phyloP scores from a whole-genome alignment of 495 filamentous ascomycete species.

The Lasiosphaeriaceae sp. region DNA sequence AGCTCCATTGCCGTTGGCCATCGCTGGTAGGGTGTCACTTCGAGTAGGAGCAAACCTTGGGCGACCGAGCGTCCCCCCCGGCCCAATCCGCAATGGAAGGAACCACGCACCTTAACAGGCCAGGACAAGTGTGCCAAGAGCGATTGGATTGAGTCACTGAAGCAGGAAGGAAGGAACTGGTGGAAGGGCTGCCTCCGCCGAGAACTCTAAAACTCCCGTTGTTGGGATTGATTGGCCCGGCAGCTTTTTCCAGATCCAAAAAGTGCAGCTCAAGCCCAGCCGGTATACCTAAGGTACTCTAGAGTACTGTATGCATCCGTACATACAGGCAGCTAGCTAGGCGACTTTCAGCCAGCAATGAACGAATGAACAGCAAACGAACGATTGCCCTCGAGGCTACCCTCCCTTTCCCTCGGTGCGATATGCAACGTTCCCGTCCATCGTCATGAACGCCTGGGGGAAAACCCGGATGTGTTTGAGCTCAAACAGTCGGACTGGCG shows the following conservation, averaged over 20 bases:
- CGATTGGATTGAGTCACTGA: too few relatives aligned
- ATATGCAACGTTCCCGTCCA: neutral
- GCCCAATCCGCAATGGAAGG: neutral
- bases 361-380: too few relatives aligned
- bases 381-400: too few relatives aligned
- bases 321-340: neutral
- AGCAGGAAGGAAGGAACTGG: neutral
- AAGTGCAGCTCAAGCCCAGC: too few relatives aligned
- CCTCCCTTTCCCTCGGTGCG: neutral
- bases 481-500: conserved; percentile 1
- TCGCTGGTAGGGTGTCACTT: neutral
- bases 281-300: too few relatives aligned
- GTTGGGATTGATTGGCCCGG: neutral
- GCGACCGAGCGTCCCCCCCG: neutral
- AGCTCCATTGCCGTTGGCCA: too few relatives aligned
- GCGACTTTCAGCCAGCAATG: neutral
- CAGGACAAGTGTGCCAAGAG: too few relatives aligned
- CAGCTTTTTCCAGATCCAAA: too few relatives aligned
- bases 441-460: conserved; percentile 1
- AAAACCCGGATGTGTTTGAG: conserved; percentile 29
- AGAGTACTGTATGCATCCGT: neutral
- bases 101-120: neutral
- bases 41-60: neutral
- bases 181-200: conserved; percentile 17
- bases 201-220: conserved; percentile 1